Evolutionary conservation across 139 green algal species (phyloP).

Genomic region (Spirogloea muscicola): DNA sequence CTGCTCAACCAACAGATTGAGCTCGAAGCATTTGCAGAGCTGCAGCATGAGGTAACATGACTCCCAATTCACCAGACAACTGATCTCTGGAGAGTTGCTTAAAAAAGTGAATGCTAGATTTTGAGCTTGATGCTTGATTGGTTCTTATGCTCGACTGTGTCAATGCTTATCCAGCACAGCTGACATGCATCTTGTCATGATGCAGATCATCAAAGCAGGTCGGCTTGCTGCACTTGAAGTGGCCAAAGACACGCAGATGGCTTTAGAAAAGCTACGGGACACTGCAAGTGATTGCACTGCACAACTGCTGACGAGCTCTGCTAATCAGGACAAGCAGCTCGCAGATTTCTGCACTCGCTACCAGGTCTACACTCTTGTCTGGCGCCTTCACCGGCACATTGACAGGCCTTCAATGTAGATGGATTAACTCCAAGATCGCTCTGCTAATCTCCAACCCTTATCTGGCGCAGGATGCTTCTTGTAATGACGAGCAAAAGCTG

Average conservation of each 20-base stretch:
- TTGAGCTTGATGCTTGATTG: neutral
- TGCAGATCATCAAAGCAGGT: neutral
- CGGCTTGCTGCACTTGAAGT: neutral
- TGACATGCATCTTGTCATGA: neutral
- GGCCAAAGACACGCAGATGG: neutral
- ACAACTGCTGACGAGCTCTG: neutral
- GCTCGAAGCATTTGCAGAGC: neutral
- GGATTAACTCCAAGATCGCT: too few species aligned
- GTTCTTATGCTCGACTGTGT: neutral
- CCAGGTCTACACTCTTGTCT: neutral
- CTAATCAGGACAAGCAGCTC: neutral
- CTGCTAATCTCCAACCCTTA: too few species aligned
- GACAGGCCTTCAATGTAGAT: too few species aligned
- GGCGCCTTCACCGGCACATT: neutral
- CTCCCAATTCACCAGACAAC: neutral
- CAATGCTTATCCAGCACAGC: neutral
- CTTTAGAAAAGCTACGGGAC: neutral
- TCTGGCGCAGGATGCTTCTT: too few species aligned
- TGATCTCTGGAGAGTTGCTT: neutral
- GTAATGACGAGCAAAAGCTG: too few species aligned
- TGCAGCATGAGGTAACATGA: neutral
- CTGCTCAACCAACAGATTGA: neutral
- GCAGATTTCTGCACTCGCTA: neutral
- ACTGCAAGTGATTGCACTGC: neutral
- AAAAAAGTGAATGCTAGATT: too few species aligned